Percentiles rank a stretch among this genome's conserved stretches.
These are phyloP conservation scores for Monosporascus sp. DNA, from an alignment of 2,329 filamentous ascomycete species.

Conservation along the genomic window DNA sequence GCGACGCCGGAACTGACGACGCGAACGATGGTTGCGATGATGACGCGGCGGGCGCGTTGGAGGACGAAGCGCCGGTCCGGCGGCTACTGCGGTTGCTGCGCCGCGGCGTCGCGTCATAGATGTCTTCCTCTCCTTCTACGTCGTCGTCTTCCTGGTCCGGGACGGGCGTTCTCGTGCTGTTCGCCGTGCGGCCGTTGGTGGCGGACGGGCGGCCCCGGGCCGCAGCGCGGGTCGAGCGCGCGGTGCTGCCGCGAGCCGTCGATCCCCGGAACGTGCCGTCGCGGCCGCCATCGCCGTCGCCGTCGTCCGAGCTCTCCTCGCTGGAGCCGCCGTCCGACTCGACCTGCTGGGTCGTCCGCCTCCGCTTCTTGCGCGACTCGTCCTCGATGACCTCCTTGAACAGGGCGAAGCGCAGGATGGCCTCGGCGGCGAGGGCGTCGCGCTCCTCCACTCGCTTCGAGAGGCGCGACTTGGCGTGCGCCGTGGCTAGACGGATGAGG, in stretches of 20 bases:
- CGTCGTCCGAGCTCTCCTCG: conserved; percentile 55
- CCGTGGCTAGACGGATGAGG: conserved; percentile 93
- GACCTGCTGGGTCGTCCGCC: conserved; percentile 60
- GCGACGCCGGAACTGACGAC: conserved; percentile 73
- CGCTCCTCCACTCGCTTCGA: conserved; percentile 84
- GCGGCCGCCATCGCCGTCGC: conserved; percentile 52
- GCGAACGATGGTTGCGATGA: conserved; percentile 59
- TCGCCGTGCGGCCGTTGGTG: conserved; percentile 21
- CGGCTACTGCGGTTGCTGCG: conserved; percentile 31
- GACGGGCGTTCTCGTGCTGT: conserved; percentile 22
- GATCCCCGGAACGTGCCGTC: conserved; percentile 19
- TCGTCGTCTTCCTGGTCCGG: conserved; percentile 38
- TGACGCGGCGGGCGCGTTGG: conserved; percentile 27
- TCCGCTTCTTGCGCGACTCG: conserved; percentile 77
- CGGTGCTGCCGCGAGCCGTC: conserved; percentile 34
- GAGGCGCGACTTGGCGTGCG: conserved; percentile 87
- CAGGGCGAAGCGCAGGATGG: conserved; percentile 85
- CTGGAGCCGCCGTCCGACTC: conserved; percentile 51
- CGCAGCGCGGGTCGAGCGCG: conserved; percentile 26
- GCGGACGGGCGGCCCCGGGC: conserved; percentile 17
- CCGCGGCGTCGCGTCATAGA: conserved; percentile 36
- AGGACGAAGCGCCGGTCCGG: conserved; percentile 21
- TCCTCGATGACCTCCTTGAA: conserved; percentile 90
- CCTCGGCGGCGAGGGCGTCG: conserved; percentile 82
- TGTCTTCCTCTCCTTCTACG: conserved; percentile 48